A percentile compares a stretch with the other conserved stretches of the same genome.
These are phyloP conservation scores for Phytopythium aichiense DNA, from an alignment of 352 stramenopile genomes.

Conservation along the genomic window DNA sequence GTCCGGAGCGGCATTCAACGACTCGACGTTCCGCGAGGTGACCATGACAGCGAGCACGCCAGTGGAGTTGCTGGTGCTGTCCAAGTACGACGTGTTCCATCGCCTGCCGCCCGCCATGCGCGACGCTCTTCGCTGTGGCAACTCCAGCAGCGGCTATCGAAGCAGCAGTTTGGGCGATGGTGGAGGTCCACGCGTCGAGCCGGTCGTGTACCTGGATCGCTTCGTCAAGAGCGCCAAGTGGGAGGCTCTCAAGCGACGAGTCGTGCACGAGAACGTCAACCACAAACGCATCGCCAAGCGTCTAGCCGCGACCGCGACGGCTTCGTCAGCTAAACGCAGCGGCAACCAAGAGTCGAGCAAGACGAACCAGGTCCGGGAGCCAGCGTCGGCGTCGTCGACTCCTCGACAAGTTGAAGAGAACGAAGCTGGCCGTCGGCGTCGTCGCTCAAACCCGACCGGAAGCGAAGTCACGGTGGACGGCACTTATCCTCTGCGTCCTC, in stretches of 20 bases:
- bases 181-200: conserved; percentile 22
- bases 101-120: conserved; percentile 47
- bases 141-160: conserved; percentile 3
- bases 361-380: neutral
- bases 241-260: conserved; percentile 47
- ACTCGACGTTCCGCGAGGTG: conserved; percentile 54
- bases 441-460: neutral
- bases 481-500: neutral
- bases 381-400: neutral
- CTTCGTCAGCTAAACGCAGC: neutral
- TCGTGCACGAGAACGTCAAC: conserved; percentile 44
- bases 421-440: neutral
- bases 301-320: conserved; percentile 15
- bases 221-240: conserved; percentile 72
- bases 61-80: conserved; percentile 61
- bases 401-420: neutral
- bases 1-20: conserved; percentile 58
- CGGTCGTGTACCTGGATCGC: conserved; percentile 62
- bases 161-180: neutral
- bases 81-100: conserved; percentile 81
- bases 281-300: conserved; percentile 44
- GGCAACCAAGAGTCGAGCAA: neutral
- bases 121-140: conserved; percentile 46
- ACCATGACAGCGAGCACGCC: conserved; percentile 62
- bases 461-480: neutral